Evolutionary conservation across 352 stramenopile species (phyloP), one percentile per base, ranked within the genome.

Genomic region (Hyaloperonospora brassicae): DNA sequence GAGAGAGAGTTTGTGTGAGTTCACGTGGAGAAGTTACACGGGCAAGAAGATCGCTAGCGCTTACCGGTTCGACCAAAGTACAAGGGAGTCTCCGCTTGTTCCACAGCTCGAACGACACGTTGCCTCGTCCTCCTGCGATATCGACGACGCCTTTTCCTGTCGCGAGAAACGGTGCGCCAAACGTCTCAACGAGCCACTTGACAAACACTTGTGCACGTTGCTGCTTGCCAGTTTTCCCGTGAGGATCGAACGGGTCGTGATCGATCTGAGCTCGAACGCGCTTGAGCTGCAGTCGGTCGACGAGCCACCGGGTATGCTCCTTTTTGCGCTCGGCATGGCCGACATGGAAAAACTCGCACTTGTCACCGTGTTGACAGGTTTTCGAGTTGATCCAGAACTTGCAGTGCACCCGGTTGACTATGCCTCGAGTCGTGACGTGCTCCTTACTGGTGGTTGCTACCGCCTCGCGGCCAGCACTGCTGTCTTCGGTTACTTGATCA

Each of bases 321-420:
- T 5, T 56, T 34, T 89, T 87, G 8, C 78, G 54, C 14, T 86
- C 73, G 1, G 62, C 40, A 25, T 72, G 48, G 4, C 51, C 59
- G 10, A 76, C 77, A 50, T 92, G 82, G 31, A 72, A 73, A 34
- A 85, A 75, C 55, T 79, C 72, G 50, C 82, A 92, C 12, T 75
- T 68, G 52, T 84, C 68, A 13, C 82, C 76, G 23, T 76, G 63
- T 44, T 89, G 79, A 53, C 82, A 89, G 23, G 66, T 70, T 23
- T 72, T 75, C 30, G 80, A 87, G 62, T 89, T 92, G 64, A 92
- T 87, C 77, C 80, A 89, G 62, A 86, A 89, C 52, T 92, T 89
- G 68, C 82, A 89, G 36, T 86, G 73, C 30, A 57, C 47, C 35
- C 60, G 54, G 22, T 62, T 41, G 4, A 13, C 47, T 55, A 22